phyloP scores from a whole-genome alignment of 257 asterid genomes.

The Henckelia pumila region DNA sequence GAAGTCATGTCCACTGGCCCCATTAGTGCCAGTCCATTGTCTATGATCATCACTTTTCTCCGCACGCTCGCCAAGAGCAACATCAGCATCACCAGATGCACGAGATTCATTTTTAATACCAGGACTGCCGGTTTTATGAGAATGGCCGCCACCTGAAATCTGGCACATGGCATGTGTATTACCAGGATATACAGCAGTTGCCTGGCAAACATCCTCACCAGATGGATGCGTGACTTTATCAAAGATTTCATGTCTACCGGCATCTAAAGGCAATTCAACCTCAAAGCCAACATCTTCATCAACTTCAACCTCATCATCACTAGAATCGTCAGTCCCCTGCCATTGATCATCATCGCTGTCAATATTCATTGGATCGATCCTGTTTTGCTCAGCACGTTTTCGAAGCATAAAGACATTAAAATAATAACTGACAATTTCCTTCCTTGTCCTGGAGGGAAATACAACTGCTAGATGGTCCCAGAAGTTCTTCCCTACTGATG shows the following conservation, averaged over 20 bases:
- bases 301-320: slow-evolving; percentile 21
- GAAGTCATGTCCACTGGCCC: slow-evolving; percentile 19
- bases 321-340: slow-evolving; percentile 32
- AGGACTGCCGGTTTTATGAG: slow-evolving; percentile 16
- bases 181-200: slow-evolving; percentile 1
- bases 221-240: neutral
- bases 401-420: slow-evolving; percentile 75
- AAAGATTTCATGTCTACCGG: slow-evolving; percentile 19
- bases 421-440: slow-evolving; percentile 75
- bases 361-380: slow-evolving; percentile 56
- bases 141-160: slow-evolving; percentile 5
- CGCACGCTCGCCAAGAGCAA: slow-evolving; percentile 14
- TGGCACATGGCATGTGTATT: slow-evolving; percentile 12
- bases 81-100: slow-evolving; percentile 14
- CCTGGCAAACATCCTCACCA: slow-evolving; percentile 16
- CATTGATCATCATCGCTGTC: slow-evolving; percentile 91
- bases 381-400: slow-evolving; percentile 68
- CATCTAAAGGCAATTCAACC: slow-evolving; percentile 30
- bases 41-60: slow-evolving; percentile 22
- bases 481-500: slow-evolving; percentile 50
- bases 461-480: slow-evolving; percentile 63
- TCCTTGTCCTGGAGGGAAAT: slow-evolving; percentile 55
- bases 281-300: slow-evolving; percentile 29
- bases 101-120: neutral
- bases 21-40: slow-evolving; percentile 29